Percentiles rank a stretch among this genome's conserved stretches.
These are phyloP conservation scores for Paramecium bursaria DNA, from an alignment of 73 alveolate genomes.

Conservation along the genomic window DNA sequence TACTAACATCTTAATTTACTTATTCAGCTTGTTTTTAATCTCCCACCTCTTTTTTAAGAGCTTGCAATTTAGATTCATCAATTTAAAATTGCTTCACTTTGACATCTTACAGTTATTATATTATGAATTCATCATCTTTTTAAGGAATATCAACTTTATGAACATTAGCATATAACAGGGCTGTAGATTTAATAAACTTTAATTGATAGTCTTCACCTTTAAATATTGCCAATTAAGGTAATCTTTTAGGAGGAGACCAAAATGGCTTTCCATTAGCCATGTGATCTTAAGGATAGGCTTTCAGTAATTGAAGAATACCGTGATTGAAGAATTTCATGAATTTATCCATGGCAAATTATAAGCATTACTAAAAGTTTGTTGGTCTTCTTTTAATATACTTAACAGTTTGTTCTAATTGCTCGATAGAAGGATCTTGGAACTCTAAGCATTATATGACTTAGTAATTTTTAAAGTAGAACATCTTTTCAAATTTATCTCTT, in stretches of 20 bases:
- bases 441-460: conserved; percentile 75
- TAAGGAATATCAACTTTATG: conserved; percentile 77
- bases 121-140: conserved; percentile 80
- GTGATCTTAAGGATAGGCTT: conserved; percentile 90
- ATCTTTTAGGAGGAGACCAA: conserved; percentile 96
- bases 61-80: conserved; percentile 76
- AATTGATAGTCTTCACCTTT: conserved; percentile 80
- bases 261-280: conserved; percentile 88
- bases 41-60: conserved; percentile 72
- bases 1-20: conserved; percentile 60
- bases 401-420: conserved; percentile 76
- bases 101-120: conserved; percentile 63
- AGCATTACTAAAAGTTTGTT: conserved; percentile 84
- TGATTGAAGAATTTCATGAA: conserved; percentile 80
- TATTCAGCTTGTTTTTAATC: conserved; percentile 79
- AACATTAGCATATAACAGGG: conserved; percentile 84
- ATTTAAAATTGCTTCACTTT: conserved; percentile 76
- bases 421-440: conserved; percentile 72
- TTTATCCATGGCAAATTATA: conserved; percentile 80
- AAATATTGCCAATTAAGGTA: conserved; percentile 83
- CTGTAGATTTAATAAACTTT: conserved; percentile 82
- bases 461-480: conserved; percentile 74
- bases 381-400: conserved; percentile 84
- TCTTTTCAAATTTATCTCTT: conserved; percentile 90
- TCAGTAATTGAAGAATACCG: conserved; percentile 84